Evolutionary conservation across 2,329 filamentous ascomycete genomes (phyloP).

Genomic region (Cryphonectria nitschkei): DNA sequence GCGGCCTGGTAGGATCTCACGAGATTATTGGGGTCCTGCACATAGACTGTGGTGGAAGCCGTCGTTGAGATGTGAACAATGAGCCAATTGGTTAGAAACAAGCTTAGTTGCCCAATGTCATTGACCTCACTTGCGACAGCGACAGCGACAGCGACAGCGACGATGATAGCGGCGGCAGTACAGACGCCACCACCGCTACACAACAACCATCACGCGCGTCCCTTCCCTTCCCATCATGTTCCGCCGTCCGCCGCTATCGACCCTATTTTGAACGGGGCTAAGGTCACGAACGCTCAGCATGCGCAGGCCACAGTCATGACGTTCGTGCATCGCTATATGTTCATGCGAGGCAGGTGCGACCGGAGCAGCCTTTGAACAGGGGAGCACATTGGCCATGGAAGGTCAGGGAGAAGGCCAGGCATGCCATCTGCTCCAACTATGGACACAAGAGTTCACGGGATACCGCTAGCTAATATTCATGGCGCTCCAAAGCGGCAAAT

Average conservation of each 20-base stretch:
- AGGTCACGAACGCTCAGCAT: constrained; percentile 11
- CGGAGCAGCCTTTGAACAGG: neutral
- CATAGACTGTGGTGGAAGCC: too few species aligned
- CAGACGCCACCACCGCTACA: neutral
- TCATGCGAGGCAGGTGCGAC: neutral
- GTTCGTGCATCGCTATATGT: constrained; percentile 6
- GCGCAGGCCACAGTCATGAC: neutral
- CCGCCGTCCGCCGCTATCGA: neutral
- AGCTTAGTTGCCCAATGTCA: constrained; percentile 26
- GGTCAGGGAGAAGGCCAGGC: constrained; percentile 14
- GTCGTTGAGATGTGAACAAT: too few species aligned
- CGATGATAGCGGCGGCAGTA: constrained; percentile 7
- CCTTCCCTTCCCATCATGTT: neutral
- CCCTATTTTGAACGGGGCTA: constrained; percentile 15
- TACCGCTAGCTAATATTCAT: neutral
- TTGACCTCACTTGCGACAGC: constrained; percentile 37
- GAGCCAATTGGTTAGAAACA: too few species aligned
- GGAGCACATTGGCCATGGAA: neutral
- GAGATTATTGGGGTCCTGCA: too few species aligned
- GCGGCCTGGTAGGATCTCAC: too few species aligned
- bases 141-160: neutral
- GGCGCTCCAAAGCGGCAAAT: neutral
- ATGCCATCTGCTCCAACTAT: neutral
- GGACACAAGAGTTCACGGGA: neutral
- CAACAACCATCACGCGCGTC: neutral